A percentile compares a stretch with the other conserved stretches of the same genome.
Evolutionary conservation across 73 alveolate species (phyloP).

Genomic region (Symbiodinium natans): DNA sequence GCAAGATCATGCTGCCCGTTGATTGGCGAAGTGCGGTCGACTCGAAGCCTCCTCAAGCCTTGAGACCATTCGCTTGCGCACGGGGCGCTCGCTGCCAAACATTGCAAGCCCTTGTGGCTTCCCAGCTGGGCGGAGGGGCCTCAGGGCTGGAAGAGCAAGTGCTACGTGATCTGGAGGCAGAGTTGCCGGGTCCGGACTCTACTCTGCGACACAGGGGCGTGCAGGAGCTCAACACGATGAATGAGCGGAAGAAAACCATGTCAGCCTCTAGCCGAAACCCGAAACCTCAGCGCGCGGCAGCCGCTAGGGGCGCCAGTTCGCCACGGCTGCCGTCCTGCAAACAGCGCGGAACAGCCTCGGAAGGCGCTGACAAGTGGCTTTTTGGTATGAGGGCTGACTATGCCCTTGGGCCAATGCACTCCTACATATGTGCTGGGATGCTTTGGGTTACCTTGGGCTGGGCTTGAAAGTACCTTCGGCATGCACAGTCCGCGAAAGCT

Average conservation of each 20-base stretch:
- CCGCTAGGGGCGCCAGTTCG: background rate
- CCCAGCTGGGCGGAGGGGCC: conserved; percentile 21
- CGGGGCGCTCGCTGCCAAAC: background rate
- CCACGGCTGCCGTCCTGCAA: background rate
- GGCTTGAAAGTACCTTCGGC: too few relatives aligned
- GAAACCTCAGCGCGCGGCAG: background rate
- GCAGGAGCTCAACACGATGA: background rate
- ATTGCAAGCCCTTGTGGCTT: conserved; percentile 75
- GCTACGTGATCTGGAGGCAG: background rate
- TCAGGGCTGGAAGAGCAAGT: background rate
- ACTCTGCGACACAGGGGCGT: background rate
- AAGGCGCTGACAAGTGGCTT: too few relatives aligned
- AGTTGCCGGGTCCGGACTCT: background rate
- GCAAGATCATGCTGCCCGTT: too few relatives aligned
- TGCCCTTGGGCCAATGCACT: too few relatives aligned
- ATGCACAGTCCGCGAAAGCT: too few relatives aligned
- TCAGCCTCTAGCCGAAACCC: background rate
- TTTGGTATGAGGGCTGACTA: too few relatives aligned
- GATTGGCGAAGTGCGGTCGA: too few relatives aligned
- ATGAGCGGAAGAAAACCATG: background rate
- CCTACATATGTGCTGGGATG: too few relatives aligned
- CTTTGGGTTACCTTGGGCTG: too few relatives aligned
- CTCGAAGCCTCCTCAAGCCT: background rate
- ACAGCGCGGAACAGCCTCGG: too few relatives aligned
- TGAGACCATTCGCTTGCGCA: too few relatives aligned